Base-by-base conservation (phyloP, 768 basidiomycete genomes). In the Cyathus striatus region DNA sequence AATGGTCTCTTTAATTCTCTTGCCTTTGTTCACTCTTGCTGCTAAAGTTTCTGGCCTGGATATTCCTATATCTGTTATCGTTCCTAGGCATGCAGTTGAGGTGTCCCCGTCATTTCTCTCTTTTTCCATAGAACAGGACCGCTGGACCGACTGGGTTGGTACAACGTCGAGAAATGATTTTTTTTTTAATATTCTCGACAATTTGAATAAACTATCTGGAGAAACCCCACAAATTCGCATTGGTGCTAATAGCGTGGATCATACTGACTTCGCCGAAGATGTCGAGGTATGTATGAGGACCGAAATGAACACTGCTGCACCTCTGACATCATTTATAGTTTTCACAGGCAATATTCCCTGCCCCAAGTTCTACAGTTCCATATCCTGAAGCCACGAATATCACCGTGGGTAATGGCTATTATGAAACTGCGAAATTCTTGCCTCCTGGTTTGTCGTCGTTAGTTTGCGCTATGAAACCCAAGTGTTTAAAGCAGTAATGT, bases 101-200 rank as follows among this genome's bases (percentile, higher is more conserved):
- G 58, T 83, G 1, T 59, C 64, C 6, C 66, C 69, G 5, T 73
- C 74, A 9, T 60, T 83, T 10, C 49, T 85, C 21, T 81, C 79
- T 0, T 74, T 85, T 49, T 86, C 83, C 23, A 74, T 86, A 41
- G 85, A 85, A 51, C 76, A 82, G 57, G 83, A 86, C 49, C 66
- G 78, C 23, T 86, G 82, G 82, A 64, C 68, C 7, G 83, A 84
- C 47, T 87, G 84, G 83, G 62, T 62, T 9, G 83, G 85, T 1
- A 61, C 60, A 12, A 68, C 66, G 5, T 59, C 68, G 2, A 65
- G 63, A 24, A 85, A 86, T 51, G 44, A 70, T 14, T 86, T 84
- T 59, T 75, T 81, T 47, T 70, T 68, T 63, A 83, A 79, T 44
- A 70, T 74, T 3, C 65, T 86, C 39, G 63, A 75, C 41, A 83